Base-by-base conservation (phyloP, 1,284 basidiomycete genomes). In the Malassezia slooffiae region DNA sequence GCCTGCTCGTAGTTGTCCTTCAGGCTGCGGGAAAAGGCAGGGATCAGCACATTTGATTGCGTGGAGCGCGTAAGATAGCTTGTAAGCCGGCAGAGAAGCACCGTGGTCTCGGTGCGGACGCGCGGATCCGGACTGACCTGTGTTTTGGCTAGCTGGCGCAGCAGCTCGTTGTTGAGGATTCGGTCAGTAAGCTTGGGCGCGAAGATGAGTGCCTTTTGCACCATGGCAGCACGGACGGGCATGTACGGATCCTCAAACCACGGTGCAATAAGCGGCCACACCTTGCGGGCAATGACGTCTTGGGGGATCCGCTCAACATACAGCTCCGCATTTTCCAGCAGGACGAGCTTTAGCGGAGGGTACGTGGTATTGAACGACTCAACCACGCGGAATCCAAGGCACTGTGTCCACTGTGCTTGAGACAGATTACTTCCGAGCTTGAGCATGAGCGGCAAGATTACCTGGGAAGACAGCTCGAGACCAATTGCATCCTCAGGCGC, bases 21-120 rank as follows among this genome's bases (percentile, higher is more conserved):
- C 35, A 97, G 71, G 8, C 86, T 85, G 42, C 88, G 78, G 1
- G 83, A 78, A 68, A 97, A 97, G 1, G 93, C 93, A 1, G 91
- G 88, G 1, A 96, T 84, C 2, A 99, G 79, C 9, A 99, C 88
- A 65, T 95, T 96, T n/a, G n/a, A n/a, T n/a, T n/a, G n/a, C 54
- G 82, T 80, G 3, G 36, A 34, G 67, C 90, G 88, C 5, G 91
- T 96, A 2, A 97, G 74, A 3, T 79, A 78, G 0, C 87, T 87
- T 0, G 85, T 87, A 3, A 99, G 76, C 9, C 90, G 78, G 8
- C 91, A 91, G 32, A 99, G 80, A 4, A 97, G 78, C 55, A 97
- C 93, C 63, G 89, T 96, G 0, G 91, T 95, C 67, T 97, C 97
- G 11, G 91, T 97, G 31, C 93, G 80, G 60, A 97, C 95, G 1